Evolutionary conservation across 2,329 filamentous ascomycete species (phyloP), one percentile per base, ranked within the genome.

Genomic region (Aspergillus novoparasiticus): DNA sequence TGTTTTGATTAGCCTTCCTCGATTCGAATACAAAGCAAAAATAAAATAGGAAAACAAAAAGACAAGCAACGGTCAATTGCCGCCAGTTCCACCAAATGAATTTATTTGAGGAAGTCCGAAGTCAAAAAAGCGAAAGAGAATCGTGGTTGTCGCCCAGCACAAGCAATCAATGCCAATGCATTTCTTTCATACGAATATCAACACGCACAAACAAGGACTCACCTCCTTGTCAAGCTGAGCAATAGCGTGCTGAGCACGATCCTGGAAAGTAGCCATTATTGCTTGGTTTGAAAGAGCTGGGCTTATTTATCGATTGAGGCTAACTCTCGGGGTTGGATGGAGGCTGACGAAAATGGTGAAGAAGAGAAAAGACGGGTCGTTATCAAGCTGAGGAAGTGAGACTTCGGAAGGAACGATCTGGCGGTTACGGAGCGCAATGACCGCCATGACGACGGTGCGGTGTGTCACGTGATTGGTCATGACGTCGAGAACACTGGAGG

Each of bases 201-300:
- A 71, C 64, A 69, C 67, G 70, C 66, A 65, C 69, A 62, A 64
- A 68, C 64, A 48, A n/a, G 39, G 65, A 68, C 83, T 71, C 77
- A 89, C 86, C 84, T 88, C 86, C 81, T 89, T 89, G 82, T 90
- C 87, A 75, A 90, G 86, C 82, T 89, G 86, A 71, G 85, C 85
- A 71, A 90, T 84, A 70, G 87, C 83, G 77, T 88, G 83, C 80
- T 88, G 85, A 71, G 85, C 85, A 78, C 84, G 83, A 72, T 88
- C 86, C 78, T 88, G 86, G 80, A 88, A 84, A 75, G 84, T 73
- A 66, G 76, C 76, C 76, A 79, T 78, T 72, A 71, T 69, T 39
- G 48, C 16, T 43, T 34, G 50, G 2, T 59, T 55, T 60, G 51
- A 6, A 30, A 43, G 32, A 34, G 39, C 57, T 59, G 36, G 54